Evolutionary conservation across 371 early-diverging fungal species (phyloP).

Genomic region (Circinella minor): DNA sequence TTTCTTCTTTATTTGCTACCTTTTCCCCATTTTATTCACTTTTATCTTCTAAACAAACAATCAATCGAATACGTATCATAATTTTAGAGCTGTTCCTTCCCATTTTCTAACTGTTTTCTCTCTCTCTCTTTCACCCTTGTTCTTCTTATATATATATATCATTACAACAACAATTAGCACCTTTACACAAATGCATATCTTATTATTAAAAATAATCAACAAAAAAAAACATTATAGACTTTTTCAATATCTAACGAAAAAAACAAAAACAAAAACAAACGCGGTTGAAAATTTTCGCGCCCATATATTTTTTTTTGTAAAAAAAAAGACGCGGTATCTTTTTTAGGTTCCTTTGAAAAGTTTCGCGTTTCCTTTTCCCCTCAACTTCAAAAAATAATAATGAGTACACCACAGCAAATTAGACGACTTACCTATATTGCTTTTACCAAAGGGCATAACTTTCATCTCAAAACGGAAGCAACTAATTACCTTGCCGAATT

Average conservation of each 20-base stretch:
- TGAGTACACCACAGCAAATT: conserved; percentile 2
- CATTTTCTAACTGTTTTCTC: not conserved
- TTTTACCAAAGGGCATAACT: conserved; percentile 74
- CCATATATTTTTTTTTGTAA: not conserved
- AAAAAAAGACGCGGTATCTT: not conserved
- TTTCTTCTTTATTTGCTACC: not conserved
- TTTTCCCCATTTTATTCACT: not conserved
- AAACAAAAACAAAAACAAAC: not conserved
- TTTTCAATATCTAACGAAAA: not conserved
- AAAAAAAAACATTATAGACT: not conserved
- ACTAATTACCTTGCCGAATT: conserved; percentile 56
- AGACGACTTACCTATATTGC: conserved; percentile 34
- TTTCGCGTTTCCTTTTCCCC: not conserved
- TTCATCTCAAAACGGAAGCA: conserved; percentile 75
- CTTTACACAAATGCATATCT: conserved; percentile 1
- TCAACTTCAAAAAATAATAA: not conserved
- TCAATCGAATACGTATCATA: not conserved
- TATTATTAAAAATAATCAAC: not conserved
- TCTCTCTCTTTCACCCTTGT: not conserved
- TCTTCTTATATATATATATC: not conserved
- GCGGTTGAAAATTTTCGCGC: not conserved
- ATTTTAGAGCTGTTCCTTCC: not conserved
- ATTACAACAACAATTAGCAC: not conserved
- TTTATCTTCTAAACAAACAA: not conserved
- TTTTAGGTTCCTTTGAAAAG: not conserved